Evolutionary conservation across 1,139 yeast genomes (phyloP).

Genomic region (Torulaspora pretoriensis): DNA sequence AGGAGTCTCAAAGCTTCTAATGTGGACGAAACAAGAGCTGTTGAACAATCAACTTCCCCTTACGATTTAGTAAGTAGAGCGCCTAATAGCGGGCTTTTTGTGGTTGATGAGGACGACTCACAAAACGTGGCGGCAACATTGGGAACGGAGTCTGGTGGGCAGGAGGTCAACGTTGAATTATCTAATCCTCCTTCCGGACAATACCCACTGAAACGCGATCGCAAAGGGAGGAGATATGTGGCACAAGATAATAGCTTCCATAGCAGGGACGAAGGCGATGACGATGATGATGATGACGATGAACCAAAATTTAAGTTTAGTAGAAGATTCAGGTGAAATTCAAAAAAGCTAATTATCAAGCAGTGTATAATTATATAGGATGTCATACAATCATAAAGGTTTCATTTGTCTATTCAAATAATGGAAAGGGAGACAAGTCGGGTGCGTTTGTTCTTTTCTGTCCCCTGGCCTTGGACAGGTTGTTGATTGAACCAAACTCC

Average conservation of each 20-base stretch:
- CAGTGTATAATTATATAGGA: neutral
- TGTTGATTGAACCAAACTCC: conserved; percentile 49
- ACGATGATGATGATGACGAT: conserved; percentile 34
- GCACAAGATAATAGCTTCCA: neutral
- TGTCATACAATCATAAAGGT: neutral
- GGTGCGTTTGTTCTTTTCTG: conserved; percentile 47
- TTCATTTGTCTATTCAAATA: conserved; percentile 21
- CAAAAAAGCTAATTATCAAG: neutral
- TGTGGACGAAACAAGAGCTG: neutral
- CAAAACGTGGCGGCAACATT: conserved; percentile 13
- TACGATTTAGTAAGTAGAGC: conserved; percentile 8
- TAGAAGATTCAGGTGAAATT: conserved; percentile 16
- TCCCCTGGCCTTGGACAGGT: conserved; percentile 46
- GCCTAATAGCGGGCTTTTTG: conserved; percentile 19
- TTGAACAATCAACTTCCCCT: conserved; percentile 14
- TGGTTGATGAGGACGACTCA: conserved; percentile 27
- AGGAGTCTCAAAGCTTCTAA: neutral
- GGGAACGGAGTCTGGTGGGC: neutral
- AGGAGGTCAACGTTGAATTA: neutral
- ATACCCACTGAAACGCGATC: neutral
- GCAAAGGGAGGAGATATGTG: neutral
- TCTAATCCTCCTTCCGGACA: neutral
- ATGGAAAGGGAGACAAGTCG: conserved; percentile 39
- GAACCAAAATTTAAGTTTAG: conserved; percentile 40
- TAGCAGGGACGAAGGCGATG: conserved; percentile 17